Percentiles rank a stretch among this genome's conserved stretches.
phyloP scores from a whole-genome alignment of 192 early-diverging fungal species.

The Paraglomus brasilianum region DNA sequence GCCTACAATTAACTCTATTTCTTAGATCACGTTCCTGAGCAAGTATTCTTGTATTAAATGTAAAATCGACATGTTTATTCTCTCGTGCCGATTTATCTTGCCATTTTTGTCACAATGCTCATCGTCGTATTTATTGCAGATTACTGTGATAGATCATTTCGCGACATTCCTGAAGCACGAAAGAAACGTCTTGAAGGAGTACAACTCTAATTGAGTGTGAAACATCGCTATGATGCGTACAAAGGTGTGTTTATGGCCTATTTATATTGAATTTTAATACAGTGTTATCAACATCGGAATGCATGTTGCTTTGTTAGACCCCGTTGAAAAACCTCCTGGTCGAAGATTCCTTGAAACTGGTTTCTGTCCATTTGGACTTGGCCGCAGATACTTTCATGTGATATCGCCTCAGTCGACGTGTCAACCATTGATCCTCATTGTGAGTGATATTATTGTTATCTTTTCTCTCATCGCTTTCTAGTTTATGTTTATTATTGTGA shows the following conservation, averaged over 20 bases:
- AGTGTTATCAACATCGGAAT: no score
- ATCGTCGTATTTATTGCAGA: slow-evolving; percentile 22
- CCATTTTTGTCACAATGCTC: no score
- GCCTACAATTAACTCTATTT: no score
- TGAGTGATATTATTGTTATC: neutral
- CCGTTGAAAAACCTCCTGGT: slow-evolving; percentile 38
- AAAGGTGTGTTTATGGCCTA: slow-evolving; percentile 28
- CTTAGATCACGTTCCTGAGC: no score
- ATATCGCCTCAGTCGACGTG: slow-evolving; percentile 19
- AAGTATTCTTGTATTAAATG: no score
- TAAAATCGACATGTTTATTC: no score
- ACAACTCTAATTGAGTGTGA: slow-evolving; percentile 34
- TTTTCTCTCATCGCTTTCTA: no score
- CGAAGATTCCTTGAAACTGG: slow-evolving; percentile 31
- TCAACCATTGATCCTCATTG: slow-evolving; percentile 21
- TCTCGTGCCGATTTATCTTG: no score
- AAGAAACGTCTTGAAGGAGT: slow-evolving; percentile 39
- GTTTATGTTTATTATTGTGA: no score
- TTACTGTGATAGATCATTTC: slow-evolving; percentile 45
- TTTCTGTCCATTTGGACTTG: slow-evolving; percentile 39
- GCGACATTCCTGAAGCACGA: slow-evolving; percentile 40
- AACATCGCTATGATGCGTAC: slow-evolving; percentile 41
- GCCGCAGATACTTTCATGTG: slow-evolving; percentile 42
- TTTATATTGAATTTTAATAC: no score
- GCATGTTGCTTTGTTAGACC: slow-evolving; percentile 30